Percentiles rank a stretch among this genome's conserved stretches.
These are phyloP conservation scores for Clavispora santaluciae DNA, from an alignment of 805 yeast genomes.

Conservation along the genomic window DNA sequence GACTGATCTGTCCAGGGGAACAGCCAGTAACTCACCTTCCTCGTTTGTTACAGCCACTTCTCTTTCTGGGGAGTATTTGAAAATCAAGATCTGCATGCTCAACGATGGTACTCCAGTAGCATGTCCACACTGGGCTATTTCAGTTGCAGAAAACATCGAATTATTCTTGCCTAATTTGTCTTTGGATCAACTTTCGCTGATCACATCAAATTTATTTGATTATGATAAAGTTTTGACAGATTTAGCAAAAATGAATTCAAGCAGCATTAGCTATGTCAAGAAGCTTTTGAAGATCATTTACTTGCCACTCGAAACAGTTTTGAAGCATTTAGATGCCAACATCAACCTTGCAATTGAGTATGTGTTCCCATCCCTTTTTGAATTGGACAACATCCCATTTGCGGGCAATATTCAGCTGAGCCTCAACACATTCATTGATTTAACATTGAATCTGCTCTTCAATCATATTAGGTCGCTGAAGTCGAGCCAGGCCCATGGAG, in stretches of 20 bases:
- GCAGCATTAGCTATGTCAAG: conserved; percentile 38
- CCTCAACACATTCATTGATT: conserved; percentile 73
- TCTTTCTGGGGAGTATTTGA: conserved; percentile 71
- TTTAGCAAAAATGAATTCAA: conserved; percentile 30
- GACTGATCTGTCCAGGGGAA: not conserved
- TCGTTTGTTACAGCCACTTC: conserved; percentile 91
- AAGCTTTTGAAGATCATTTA: conserved; percentile 44
- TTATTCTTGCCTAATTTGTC: conserved; percentile 59
- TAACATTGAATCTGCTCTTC: conserved; percentile 65
- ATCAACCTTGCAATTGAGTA: conserved; percentile 72
- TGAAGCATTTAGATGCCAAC: conserved; percentile 50
- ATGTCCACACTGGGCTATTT: conserved; percentile 61
- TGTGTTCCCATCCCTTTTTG: conserved; percentile 61
- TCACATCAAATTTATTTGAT: conserved; percentile 36
- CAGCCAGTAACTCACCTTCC: conserved; percentile 22
- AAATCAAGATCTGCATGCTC: conserved; percentile 64
- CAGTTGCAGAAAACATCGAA: conserved; percentile 46
- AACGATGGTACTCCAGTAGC: conserved; percentile 85
- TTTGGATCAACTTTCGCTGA: conserved; percentile 39
- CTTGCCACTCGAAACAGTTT: conserved; percentile 56
- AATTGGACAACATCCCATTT: conserved; percentile 35
- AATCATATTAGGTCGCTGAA: conserved; percentile 59
- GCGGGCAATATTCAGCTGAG: conserved; percentile 41
- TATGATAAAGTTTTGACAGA: conserved; percentile 36
- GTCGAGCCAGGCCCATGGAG: conserved; percentile 11